A percentile compares a stretch with the other conserved stretches of the same genome.
Evolutionary conservation across 345 rosid species (phyloP).

Genomic region (Streptanthus diversifolius): DNA sequence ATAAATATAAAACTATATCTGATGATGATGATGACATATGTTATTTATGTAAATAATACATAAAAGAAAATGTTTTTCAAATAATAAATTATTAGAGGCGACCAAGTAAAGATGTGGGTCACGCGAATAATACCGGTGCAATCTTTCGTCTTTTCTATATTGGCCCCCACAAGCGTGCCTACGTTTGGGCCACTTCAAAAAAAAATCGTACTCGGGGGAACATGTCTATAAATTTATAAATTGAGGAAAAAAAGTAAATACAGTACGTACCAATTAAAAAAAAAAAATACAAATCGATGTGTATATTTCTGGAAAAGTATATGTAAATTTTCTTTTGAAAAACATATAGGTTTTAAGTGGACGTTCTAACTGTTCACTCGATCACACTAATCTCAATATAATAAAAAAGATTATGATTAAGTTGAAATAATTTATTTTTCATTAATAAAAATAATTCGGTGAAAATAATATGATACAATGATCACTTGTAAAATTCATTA

Average conservation of each 20-base stretch:
- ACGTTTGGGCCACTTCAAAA: conserved; percentile 21
- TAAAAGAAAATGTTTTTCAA: too few species aligned
- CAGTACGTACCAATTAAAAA: neutral
- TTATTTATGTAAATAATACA: too few species aligned
- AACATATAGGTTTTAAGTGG: neutral
- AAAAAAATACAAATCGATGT: neutral
- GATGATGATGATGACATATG: too few species aligned
- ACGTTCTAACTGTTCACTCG: neutral
- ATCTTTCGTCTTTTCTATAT: conserved; percentile 19
- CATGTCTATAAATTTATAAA: conserved; percentile 3
- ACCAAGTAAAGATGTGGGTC: conserved; percentile 1
- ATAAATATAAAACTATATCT: too few species aligned
- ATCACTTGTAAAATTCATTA: too few species aligned
- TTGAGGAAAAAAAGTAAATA: neutral
- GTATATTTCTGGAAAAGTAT: neutral
- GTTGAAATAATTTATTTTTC: neutral
- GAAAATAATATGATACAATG: too few species aligned
- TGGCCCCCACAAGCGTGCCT: conserved; percentile 34
- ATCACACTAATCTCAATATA: neutral
- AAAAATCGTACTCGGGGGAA: neutral
- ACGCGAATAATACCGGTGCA: conserved; percentile 29
- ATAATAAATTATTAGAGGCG: neutral
- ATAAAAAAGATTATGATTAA: neutral
- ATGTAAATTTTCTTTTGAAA: neutral
- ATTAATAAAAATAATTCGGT: too few species aligned